These are phyloP conservation scores for Mollisia scopiformis DNA, from an alignment of 2,329 filamentous ascomycete genomes.

Conservation along the genomic window DNA sequence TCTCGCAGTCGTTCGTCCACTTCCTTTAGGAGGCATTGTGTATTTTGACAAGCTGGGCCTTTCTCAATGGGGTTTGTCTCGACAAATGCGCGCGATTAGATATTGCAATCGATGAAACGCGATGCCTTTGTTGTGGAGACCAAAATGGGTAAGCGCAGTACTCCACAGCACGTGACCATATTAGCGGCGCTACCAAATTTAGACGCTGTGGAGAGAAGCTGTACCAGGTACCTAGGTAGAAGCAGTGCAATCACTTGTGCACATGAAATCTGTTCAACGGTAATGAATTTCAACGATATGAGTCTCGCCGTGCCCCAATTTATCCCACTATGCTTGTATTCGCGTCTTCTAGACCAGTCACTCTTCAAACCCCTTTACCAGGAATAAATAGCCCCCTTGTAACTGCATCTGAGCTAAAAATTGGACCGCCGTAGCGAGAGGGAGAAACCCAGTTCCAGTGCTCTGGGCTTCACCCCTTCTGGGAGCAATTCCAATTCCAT, in stretches of 20 bases:
- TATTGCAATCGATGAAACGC: neutral
- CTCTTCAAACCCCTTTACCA: neutral
- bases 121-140: neutral
- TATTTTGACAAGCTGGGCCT: neutral
- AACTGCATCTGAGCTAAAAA: slow-evolving; percentile 14
- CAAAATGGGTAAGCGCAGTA: neutral
- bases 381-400: slow-evolving; percentile 10
- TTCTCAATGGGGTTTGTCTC: neutral
- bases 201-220: neutral
- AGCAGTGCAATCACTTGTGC: neutral
- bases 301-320: neutral
- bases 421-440: neutral
- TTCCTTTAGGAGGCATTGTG: slow-evolving; percentile 5
- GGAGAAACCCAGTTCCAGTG: neutral
- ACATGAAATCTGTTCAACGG: neutral
- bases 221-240: neutral
- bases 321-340: neutral
- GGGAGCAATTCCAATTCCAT: slow-evolving; percentile 3
- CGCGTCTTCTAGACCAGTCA: neutral
- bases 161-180: slow-evolving; percentile 5
- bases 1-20: slow-evolving; percentile 22
- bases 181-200: neutral
- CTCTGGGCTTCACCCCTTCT: neutral
- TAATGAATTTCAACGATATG: neutral
- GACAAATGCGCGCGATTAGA: neutral